Base-by-base conservation (phyloP, 257 asterid genomes). In the Lithospermum erythrorhizon region DNA sequence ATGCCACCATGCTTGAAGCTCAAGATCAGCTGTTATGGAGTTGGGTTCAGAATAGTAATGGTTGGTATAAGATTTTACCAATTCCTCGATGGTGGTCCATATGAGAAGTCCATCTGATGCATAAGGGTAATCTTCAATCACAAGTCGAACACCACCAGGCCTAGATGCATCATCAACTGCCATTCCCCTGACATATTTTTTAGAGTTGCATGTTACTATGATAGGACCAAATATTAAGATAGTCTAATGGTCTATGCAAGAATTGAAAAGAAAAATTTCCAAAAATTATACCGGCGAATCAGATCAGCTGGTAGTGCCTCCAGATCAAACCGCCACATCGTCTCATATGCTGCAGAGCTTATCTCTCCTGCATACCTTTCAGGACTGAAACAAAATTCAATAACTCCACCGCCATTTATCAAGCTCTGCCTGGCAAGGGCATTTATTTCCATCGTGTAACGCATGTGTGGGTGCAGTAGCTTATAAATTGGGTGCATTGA, bases 21-120 rank as follows among this genome's bases (percentile, higher is more conserved):
- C 97, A 16, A 72, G 45, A 52, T 89, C 97, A 6, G 82, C 75
- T 24, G 82, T 72, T 66, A 89, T 71, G 55, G 85, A 81, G 55
- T 74, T 65, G 17, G 79, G 79, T 61, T 87, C 87, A 2, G 85
- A 75, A 54, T 87, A 89, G 78, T 77, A 84, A 71, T 79, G 81
- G 63, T 79, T 83, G 20, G 87, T 87, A n/a, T 87, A 87, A 58
- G 94, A 81, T 71, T 84, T 85, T 15, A 89, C 94, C 55, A 86
- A 41, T 59, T 89, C 97, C 69, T 84, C 72, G 2, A 81, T 78
- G 63, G 97, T 89, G 18, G 87, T 68, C 97, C 97, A 89, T 67
- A 87, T 77, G 56, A 89, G 95, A 67, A 89, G 93, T 17, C 87
- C 97, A 49, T 89, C 97, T 35, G 95, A 94, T 63, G 95, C 97